phyloP scores from a whole-genome alignment of 345 rosid genomes.

The Lenwebbia sp. region DNA sequence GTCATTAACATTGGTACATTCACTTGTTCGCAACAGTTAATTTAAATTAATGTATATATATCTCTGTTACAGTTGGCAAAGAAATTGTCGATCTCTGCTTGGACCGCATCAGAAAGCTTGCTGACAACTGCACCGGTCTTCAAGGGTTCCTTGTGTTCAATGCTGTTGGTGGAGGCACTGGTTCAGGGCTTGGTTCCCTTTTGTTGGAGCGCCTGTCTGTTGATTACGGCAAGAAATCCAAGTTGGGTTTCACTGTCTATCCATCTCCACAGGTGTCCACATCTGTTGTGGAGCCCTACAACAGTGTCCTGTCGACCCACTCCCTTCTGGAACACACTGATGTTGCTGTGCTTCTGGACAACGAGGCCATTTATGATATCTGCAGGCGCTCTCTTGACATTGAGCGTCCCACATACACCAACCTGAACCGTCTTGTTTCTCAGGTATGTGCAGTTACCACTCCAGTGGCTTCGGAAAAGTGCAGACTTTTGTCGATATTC shows the following conservation, averaged over 20 bases:
- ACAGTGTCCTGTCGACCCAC: conserved; percentile 72
- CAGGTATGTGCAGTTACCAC: conserved; percentile 20
- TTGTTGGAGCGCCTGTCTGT: conserved; percentile 65
- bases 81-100: conserved; percentile 74
- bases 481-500: not conserved
- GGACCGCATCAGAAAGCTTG: conserved; percentile 69
- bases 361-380: conserved; percentile 55
- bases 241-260: conserved; percentile 71
- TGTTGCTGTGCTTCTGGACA: conserved; percentile 51
- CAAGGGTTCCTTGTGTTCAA: conserved; percentile 77
- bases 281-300: conserved; percentile 71
- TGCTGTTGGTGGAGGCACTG: conserved; percentile 80
- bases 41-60: not conserved
- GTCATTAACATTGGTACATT: not conserved
- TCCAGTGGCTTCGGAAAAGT: not conserved
- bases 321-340: conserved; percentile 70
- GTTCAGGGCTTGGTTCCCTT: conserved; percentile 80
- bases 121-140: conserved; percentile 81
- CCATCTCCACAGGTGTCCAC: conserved; percentile 81
- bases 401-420: conserved; percentile 71
- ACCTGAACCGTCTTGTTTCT: conserved; percentile 64
- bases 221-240: conserved; percentile 65
- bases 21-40: not conserved
- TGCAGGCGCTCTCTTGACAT: conserved; percentile 71
- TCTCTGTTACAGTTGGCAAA: conserved; percentile 44